Conservation (phyloP, 129 eudicot species). For the Tagetes patula region DNA sequence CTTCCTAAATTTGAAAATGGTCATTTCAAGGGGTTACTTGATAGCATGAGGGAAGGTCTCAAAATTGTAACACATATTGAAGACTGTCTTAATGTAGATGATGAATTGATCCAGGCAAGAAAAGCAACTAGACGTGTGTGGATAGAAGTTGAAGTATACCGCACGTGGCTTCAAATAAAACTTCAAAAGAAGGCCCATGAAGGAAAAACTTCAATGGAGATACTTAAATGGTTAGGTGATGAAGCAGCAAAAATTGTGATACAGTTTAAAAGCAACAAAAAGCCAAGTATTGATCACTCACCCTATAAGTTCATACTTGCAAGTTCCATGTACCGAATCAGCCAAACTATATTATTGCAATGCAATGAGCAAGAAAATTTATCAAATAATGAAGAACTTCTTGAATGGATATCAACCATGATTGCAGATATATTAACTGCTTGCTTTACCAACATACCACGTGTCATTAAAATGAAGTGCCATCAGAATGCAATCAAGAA, state of each 20-base stretch:
- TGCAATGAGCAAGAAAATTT: background rate
- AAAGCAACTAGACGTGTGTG: conserved; percentile 34
- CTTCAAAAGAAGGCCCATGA: conserved; percentile 26
- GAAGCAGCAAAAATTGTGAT: conserved; percentile 15
- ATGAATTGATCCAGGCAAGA: conserved; percentile 12
- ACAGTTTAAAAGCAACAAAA: conserved; percentile 15
- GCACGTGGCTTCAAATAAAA: conserved; percentile 40
- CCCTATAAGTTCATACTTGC: too few species aligned
- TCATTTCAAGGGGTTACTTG: background rate
- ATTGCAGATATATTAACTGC: conserved; percentile 29
- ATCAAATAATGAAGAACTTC: conserved; percentile 18
- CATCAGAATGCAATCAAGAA: conserved; percentile 34
- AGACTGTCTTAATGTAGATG: conserved; percentile 19
- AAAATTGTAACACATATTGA: conserved; percentile 20
- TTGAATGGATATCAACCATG: conserved; percentile 21
- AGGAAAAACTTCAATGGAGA: conserved; percentile 32
- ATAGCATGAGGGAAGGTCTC: conserved; percentile 34
- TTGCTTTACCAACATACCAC: conserved; percentile 2
- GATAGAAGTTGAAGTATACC: conserved; percentile 31
- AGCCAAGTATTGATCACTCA: too few species aligned
- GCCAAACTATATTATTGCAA: too few species aligned
- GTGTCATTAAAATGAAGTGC: conserved; percentile 23
- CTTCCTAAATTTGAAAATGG: conserved; percentile 19
- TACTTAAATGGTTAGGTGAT: conserved; percentile 25
- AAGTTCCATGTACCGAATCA: too few species aligned